Percentiles rank a stretch among this genome's conserved stretches.
phyloP scores from a whole-genome alignment of 2,329 filamentous ascomycete species.

The Byssoonygena ceratinophila region DNA sequence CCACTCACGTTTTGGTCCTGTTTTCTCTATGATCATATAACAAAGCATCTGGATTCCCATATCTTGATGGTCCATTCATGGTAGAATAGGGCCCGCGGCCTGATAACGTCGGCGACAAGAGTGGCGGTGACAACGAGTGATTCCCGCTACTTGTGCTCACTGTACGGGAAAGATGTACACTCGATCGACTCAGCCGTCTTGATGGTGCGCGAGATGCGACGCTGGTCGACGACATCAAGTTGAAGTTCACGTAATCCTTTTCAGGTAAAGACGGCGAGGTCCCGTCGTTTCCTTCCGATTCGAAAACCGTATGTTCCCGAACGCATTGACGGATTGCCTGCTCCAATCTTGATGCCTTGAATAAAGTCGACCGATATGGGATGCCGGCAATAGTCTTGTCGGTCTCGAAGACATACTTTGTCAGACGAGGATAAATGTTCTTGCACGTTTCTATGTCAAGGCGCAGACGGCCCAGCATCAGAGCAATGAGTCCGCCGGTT shows the following conservation, averaged over 20 bases:
- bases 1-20: constrained; percentile 74
- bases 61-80: constrained; percentile 33
- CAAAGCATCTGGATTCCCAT: constrained; percentile 72
- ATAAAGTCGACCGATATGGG: constrained; percentile 83
- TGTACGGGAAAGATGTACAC: constrained; percentile 63
- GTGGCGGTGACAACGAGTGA: constrained; percentile 34
- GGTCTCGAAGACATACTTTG: constrained; percentile 87
- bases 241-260: not conserved
- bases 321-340: constrained; percentile 87
- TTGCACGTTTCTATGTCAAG: constrained; percentile 95
- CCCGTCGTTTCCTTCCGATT: constrained; percentile 73
- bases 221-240: constrained; percentile 3
- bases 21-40: constrained; percentile 82
- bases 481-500: constrained; percentile 89
- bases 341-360: constrained; percentile 93
- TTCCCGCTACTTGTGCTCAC: constrained; percentile 42
- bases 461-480: constrained; percentile 85
- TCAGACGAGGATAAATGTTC: constrained; percentile 91
- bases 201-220: constrained; percentile 25
- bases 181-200: constrained; percentile 67
- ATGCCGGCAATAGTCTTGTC: constrained; percentile 97
- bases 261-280: constrained; percentile 10
- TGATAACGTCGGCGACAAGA: constrained; percentile 37
- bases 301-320: constrained; percentile 67
- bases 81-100: constrained; percentile 18